A percentile compares a stretch with the other conserved stretches of the same genome.
Conservation (phyloP, 169 alveolate genomes). For the Plasmodium berghei region DNA sequence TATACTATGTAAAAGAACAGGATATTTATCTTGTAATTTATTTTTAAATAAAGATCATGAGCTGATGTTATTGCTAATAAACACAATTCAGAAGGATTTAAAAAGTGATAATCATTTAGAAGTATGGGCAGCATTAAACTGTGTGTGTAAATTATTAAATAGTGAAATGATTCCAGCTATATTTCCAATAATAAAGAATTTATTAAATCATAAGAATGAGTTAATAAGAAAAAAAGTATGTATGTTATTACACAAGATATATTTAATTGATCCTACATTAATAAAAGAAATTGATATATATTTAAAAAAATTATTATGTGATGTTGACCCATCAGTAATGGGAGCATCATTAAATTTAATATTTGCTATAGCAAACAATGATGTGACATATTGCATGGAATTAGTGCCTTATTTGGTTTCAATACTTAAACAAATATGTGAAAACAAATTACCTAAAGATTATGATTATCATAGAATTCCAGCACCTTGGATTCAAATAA, state of each 20-base stretch:
- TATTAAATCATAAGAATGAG: constrained; percentile 87
- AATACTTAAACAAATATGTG: constrained; percentile 93
- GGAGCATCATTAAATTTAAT: constrained; percentile 92
- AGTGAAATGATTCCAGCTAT: constrained; percentile 92
- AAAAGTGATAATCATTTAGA: constrained; percentile 91
- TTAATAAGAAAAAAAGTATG: constrained; percentile 94
- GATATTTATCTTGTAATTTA: constrained; percentile 92
- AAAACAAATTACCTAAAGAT: constrained; percentile 92
- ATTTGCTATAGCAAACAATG: constrained; percentile 83
- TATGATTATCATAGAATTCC: constrained; percentile 96
- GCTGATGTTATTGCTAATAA: constrained; percentile 92
- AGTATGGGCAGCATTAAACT: constrained; percentile 92
- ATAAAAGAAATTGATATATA: constrained; percentile 82
- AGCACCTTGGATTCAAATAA: constrained; percentile 97
- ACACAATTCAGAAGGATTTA: constrained; percentile 94
- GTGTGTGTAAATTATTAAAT: constrained; percentile 92
- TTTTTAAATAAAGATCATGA: constrained; percentile 92
- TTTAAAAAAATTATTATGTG: constrained; percentile 93
- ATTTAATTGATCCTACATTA: constrained; percentile 85
- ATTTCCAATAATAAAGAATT: constrained; percentile 88
- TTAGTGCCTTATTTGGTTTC: constrained; percentile 91
- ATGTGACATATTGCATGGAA: constrained; percentile 88
- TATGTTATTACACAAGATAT: constrained; percentile 90
- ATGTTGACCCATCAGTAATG: constrained; percentile 96
- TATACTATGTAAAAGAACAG: constrained; percentile 89